phyloP scores from a whole-genome alignment of 2,329 filamentous ascomycete species.

The Zopfia rhizophila region DNA sequence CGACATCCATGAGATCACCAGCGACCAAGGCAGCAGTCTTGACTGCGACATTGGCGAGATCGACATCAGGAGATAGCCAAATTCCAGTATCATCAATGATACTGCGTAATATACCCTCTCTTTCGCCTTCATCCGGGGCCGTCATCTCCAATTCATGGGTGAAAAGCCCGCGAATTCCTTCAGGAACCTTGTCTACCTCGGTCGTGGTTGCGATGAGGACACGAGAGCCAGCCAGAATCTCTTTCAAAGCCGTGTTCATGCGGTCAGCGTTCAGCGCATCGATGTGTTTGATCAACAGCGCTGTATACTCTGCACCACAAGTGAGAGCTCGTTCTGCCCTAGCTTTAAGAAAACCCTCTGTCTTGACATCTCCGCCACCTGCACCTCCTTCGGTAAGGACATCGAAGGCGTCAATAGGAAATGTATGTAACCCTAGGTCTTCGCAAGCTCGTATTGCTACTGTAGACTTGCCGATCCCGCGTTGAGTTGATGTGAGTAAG shows the following conservation, averaged over 20 bases:
- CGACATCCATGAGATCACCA: conserved; percentile 92
- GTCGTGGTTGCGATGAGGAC: conserved; percentile 94
- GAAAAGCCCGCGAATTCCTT: conserved; percentile 88
- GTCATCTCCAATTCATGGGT: conserved; percentile 95
- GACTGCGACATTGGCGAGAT: conserved; percentile 84
- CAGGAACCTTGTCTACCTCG: conserved; percentile 92
- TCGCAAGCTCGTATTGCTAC: conserved; percentile 80
- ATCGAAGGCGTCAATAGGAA: conserved; percentile 90
- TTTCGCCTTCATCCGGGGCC: conserved; percentile 90
- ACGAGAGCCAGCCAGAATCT: conserved; percentile 80
- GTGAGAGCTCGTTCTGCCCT: conserved; percentile 88
- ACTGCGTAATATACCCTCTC: conserved; percentile 84
- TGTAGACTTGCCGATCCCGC: conserved; percentile 91
- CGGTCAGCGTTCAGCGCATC: conserved; percentile 92
- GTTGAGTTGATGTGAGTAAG: conserved; percentile 88
- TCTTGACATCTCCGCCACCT: conserved; percentile 91
- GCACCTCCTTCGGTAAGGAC: conserved; percentile 91
- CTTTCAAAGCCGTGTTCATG: conserved; percentile 85
- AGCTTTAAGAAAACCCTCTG: conserved; percentile 87
- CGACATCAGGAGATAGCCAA: conserved; percentile 82
- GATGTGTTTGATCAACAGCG: conserved; percentile 86
- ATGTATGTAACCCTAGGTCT: conserved; percentile 90
- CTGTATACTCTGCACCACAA: conserved; percentile 85
- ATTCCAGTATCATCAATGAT: conserved; percentile 81
- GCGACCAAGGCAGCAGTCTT: conserved; percentile 97